Evolutionary conservation across 176 grass and related monocot species (phyloP).

Genomic region (Aegilops speltoides): DNA sequence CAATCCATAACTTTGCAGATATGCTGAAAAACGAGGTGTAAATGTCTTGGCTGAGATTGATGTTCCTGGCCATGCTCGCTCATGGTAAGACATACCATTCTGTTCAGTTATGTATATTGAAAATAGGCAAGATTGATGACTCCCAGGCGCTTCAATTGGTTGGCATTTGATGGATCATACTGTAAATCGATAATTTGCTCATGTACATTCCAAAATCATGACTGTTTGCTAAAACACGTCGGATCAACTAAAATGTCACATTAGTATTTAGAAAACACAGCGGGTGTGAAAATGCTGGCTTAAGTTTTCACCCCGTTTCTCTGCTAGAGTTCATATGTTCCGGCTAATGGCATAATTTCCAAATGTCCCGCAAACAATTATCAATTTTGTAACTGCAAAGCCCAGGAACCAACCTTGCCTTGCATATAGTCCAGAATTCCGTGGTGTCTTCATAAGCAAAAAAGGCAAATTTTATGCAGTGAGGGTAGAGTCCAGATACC

Average conservation of each 20-base stretch:
- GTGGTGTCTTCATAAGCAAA: not conserved
- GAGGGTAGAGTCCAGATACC: not conserved
- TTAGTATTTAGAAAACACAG: not conserved
- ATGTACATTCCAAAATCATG: not conserved
- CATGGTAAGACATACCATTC: slow-evolving; percentile 60
- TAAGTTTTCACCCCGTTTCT: no score
- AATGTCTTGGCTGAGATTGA: slow-evolving; percentile 98
- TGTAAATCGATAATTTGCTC: not conserved
- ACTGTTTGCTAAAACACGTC: not conserved
- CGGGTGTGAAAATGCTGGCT: not conserved
- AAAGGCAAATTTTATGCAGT: slow-evolving; percentile 15
- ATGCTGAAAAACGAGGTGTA: slow-evolving; percentile 80
- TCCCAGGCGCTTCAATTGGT: not conserved
- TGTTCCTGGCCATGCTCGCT: slow-evolving; percentile 88
- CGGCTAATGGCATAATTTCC: slow-evolving; percentile 5
- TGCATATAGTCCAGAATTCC: not conserved
- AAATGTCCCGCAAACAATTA: not conserved
- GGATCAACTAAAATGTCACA: not conserved
- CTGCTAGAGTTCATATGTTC: not conserved
- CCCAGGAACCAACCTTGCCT: not conserved
- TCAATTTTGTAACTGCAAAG: not conserved
- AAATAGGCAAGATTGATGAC: not conserved
- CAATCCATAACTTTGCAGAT: slow-evolving; percentile 51
- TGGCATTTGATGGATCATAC: not conserved
- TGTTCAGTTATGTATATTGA: not conserved